Base-by-base conservation (phyloP, 2,329 filamentous ascomycete genomes). In the Cladosporium velox region DNA sequence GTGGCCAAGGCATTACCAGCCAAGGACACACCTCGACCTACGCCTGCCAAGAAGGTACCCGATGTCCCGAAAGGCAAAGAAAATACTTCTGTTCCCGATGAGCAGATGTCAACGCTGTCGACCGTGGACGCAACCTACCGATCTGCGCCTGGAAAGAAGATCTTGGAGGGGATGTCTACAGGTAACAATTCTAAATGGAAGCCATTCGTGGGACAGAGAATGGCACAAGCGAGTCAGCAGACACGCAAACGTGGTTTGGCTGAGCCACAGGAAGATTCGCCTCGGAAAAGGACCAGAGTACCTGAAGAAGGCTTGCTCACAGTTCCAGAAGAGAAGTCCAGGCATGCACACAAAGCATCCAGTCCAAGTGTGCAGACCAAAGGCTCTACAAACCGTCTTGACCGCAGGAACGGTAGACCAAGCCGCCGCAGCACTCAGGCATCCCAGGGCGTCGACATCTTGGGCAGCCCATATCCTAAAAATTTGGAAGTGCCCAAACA, bases 391-490 rank as follows among this genome's bases (percentile, higher is more conserved):
- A 21, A 58, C 18, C 24, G 51, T 59, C 6, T 34, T 30, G 51
- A 26, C 26, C 28, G 30, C 34, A 47, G 11, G 32, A n/a, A 24
- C 15, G 10, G 14, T 3, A 18, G 52, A 10, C 24, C 24, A 65
- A 66, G 51, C 18, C 64, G 28, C 12, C 44, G 28, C 44, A 28
- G 52, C 14, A 60, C 74, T 3, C 68, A 73, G 57, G 70, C 69
- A 30, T 71, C 67, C 2, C 72, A 72, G 35, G 72, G 68, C 4
- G 73, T 75, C 8, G 73, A 76, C 62, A 32, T 72, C 4, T 34
- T 68, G 28, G 74, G 74, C n/a, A 76, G 74, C 63, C 74, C 74
- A 2, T 68, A 75, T 4, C 74, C 74, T 18, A 66, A 67, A 30
- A 66, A 69, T 8, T 67, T 74, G 65, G 66, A 72, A 1, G 70